Conservation (phyloP, 1,284 basidiomycete species). For the Xerocomus minutiporus region DNA sequence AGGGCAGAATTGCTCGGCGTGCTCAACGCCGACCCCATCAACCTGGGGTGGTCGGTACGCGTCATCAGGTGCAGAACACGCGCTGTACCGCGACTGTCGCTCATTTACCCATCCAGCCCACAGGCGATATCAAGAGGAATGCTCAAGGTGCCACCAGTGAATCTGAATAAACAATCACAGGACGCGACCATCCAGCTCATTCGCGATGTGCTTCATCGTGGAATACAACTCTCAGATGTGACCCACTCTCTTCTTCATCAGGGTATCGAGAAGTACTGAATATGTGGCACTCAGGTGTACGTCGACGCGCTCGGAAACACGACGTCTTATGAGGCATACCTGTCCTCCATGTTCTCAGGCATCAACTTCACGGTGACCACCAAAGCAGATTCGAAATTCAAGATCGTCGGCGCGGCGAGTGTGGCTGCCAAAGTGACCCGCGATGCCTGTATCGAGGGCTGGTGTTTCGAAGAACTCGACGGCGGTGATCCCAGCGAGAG, state of each 20-base stretch:
- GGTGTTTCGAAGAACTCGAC: conserved; percentile 67
- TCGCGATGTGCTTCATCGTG: conserved; percentile 72
- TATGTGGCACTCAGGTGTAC: conserved; percentile 59
- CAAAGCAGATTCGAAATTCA: conserved; percentile 94
- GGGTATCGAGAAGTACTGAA: neutral
- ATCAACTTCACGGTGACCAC: conserved; percentile 86
- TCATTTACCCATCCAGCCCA: conserved; percentile 52
- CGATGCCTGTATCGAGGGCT: conserved; percentile 85
- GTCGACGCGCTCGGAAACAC: conserved; percentile 94
- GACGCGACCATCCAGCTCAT: conserved; percentile 90
- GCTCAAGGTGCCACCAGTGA: conserved; percentile 79
- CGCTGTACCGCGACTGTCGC: neutral
- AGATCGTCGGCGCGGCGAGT: conserved; percentile 94
- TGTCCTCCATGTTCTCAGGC: conserved; percentile 75
- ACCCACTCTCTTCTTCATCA: neutral
- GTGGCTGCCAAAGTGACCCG: conserved; percentile 96
- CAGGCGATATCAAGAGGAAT: conserved; percentile 91
- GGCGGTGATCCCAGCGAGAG: conserved; percentile 9
- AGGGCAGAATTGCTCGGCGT: conserved; percentile 59
- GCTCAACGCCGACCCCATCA: conserved; percentile 60
- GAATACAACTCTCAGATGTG: conserved; percentile 82
- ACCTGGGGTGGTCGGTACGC: conserved; percentile 80
- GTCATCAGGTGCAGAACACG: conserved; percentile 58
- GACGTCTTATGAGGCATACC: conserved; percentile 76
- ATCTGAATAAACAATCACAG: conserved; percentile 91